These are phyloP conservation scores for Allium fistulosum DNA, from an alignment of 106 monocot genomes.

Conservation along the genomic window DNA sequence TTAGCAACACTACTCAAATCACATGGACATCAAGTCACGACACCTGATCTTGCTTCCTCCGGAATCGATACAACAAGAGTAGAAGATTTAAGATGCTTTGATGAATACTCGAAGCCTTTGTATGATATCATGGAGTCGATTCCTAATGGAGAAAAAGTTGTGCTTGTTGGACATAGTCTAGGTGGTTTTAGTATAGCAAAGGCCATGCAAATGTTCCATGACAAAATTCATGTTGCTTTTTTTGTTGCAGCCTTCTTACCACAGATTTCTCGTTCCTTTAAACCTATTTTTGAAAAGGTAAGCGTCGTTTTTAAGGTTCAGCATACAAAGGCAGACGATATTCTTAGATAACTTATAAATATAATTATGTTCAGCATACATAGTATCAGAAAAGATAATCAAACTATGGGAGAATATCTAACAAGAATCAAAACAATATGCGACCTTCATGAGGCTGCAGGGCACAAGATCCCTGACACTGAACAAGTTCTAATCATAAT, in stretches of 20 bases:
- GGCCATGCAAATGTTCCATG: conserved; percentile 25
- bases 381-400: not conserved
- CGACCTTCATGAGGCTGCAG: no score
- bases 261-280: not conserved
- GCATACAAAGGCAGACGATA: no score
- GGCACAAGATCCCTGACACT: no score
- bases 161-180: conserved; percentile 35
- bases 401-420: no score
- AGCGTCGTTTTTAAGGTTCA: not conserved
- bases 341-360: not conserved
- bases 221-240: conserved; percentile 23
- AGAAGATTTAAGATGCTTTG: conserved; percentile 8
- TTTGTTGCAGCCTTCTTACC: conserved; percentile 22
- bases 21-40: conserved; percentile 21
- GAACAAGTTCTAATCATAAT: no score
- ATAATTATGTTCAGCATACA: not conserved
- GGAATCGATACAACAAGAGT: conserved; percentile 12
- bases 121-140: conserved; percentile 9
- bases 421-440: no score
- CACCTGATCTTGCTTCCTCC: conserved; percentile 24
- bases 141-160: conserved; percentile 10
- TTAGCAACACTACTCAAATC: conserved; percentile 7
- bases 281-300: not conserved
- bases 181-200: conserved; percentile 25
- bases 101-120: conserved; percentile 22